These are phyloP conservation scores for Syzygium oleosum DNA, from an alignment of 345 rosid species.

Conservation along the genomic window DNA sequence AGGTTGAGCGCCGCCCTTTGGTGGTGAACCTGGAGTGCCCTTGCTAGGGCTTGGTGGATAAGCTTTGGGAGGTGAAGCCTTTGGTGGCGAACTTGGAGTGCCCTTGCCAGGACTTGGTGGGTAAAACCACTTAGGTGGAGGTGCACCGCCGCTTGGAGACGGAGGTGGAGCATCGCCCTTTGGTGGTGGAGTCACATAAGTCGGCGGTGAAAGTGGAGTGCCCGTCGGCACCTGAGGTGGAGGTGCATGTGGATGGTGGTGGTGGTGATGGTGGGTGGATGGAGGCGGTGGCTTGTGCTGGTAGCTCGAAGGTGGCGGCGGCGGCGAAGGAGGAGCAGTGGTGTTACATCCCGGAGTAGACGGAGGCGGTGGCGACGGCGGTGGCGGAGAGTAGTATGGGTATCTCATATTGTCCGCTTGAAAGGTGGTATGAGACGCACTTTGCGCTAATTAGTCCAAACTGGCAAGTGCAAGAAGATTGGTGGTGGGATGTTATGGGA, in stretches of 20 bases:
- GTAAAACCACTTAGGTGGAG: neutral
- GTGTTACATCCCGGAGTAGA: neutral
- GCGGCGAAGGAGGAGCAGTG: neutral
- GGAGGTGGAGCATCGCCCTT: neutral
- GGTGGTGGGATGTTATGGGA: neutral
- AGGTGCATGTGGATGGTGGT: neutral
- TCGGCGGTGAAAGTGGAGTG: neutral
- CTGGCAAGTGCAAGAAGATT: neutral
- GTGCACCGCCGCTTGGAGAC: neutral
- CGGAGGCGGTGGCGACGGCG: neutral
- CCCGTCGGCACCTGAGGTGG: neutral
- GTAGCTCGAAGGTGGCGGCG: neutral
- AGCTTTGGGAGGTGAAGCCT: neutral
- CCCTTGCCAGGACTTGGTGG: constrained; percentile 3
- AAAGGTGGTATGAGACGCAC: neutral
- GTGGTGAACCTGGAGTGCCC: neutral
- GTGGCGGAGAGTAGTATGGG: constrained; percentile 12
- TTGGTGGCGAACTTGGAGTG: neutral
- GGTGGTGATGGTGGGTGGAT: neutral
- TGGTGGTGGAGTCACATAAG: constrained; percentile 2
- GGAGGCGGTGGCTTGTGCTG: constrained; percentile 1
- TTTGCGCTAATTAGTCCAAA: neutral
- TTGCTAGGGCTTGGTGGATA: neutral
- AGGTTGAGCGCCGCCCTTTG: neutral
- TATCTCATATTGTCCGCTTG: neutral